Evolutionary conservation across 1,139 yeast species (phyloP), one percentile per base, ranked within the genome.

Genomic region (Pichia sp.): DNA sequence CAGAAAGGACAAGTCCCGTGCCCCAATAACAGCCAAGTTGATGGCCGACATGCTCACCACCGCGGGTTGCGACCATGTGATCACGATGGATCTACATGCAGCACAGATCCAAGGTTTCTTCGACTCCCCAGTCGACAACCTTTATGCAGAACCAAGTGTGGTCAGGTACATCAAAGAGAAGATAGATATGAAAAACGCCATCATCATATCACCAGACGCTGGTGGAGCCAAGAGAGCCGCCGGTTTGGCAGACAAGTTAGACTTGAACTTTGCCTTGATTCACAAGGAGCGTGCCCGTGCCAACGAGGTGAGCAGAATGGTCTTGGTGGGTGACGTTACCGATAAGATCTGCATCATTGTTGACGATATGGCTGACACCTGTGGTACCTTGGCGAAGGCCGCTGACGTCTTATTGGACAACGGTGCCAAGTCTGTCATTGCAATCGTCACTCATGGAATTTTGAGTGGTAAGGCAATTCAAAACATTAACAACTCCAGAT

Each of bases 161-260:
- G 89, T 92, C 57, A 79, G 93, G 67, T 92, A 90, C 69, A 90
- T 93, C 59, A 82, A 82, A 61, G 96, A 89, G 64, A 79, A 84
- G 62, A 79, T 87, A 57, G 78, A 80, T 59, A 84, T 78, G 66
- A 76, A 80, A 46, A 84, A 90, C 60, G 84, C 95, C 41, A 90
- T 92, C 57, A 87, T 93, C 58, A 90, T 90, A 26, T 90, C 97
- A 1, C 99, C 99, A 3, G 99, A 93, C 75, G 99, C 99, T 4
- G 99, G 99, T 66, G 99, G 99, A 56, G 99, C 99, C 57, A 93
- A 93, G 72, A 82, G 99, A 68, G 99, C 96, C 10, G 98, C 99
- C 1, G 89, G 93, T 8, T 77, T 93, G 62, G 98, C 98, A 51
- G 98, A 93, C 71, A 80, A 90, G 61, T 77, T 93, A 61, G 98